phyloP scores from a whole-genome alignment of 2,329 filamentous ascomycete species.

The Pseudogymnoascus sp. region DNA sequence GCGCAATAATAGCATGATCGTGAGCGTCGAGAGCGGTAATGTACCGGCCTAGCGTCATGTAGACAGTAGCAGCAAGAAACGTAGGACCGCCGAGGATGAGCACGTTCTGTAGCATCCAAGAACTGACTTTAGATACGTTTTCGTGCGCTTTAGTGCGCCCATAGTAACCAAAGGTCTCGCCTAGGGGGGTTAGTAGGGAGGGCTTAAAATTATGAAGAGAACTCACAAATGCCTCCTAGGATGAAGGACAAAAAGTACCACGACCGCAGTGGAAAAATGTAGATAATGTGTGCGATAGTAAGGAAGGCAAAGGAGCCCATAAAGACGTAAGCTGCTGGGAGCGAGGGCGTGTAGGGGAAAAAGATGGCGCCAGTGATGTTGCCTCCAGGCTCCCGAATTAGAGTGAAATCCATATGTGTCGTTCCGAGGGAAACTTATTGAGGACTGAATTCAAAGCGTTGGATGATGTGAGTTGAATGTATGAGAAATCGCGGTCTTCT shows the following conservation, averaged over 20 bases:
- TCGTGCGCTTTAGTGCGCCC: not conserved
- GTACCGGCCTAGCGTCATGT: constrained; percentile 39
- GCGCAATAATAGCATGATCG: constrained; percentile 35
- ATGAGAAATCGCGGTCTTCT: not conserved
- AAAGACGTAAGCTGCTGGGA: constrained; percentile 16
- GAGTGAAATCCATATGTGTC: not conserved
- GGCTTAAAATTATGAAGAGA: not conserved
- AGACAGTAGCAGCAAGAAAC: constrained; percentile 38
- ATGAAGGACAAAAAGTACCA: not conserved
- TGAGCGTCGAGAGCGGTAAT: constrained; percentile 33
- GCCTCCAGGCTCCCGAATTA: not conserved
- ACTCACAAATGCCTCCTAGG: not conserved
- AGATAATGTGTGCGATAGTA: constrained; percentile 14
- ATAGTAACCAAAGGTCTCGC: constrained; percentile 6
- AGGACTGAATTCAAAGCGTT: not conserved
- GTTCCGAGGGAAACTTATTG: not conserved
- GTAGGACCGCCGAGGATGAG: constrained; percentile 37
- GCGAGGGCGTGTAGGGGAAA: constrained; percentile 13
- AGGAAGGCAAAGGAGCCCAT: constrained; percentile 15
- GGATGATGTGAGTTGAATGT: not conserved
- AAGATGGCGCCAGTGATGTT: not conserved
- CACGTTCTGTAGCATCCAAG: constrained; percentile 35
- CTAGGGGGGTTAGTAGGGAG: not conserved
- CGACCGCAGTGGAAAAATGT: constrained; percentile 14
- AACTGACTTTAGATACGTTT: constrained; percentile 11